Percentiles rank a stretch among this genome's conserved stretches.
Conservation (phyloP, 768 basidiomycete genomes). For the Tricholoma bakamatsutake region DNA sequence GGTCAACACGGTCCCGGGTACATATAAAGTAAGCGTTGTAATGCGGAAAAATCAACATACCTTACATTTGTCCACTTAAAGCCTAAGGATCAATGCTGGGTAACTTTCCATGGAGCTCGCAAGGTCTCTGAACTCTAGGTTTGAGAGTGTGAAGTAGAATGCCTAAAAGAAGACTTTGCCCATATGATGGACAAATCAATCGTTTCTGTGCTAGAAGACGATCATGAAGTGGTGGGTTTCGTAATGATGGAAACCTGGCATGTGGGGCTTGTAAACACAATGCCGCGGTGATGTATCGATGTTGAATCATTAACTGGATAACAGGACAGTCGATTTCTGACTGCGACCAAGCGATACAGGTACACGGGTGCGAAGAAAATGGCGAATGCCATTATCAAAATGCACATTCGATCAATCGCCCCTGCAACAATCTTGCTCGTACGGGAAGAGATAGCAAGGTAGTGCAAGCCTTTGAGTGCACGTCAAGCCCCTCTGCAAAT, state of each 20-base stretch:
- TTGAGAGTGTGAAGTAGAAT: not conserved
- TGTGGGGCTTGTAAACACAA: not conserved
- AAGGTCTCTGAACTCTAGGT: not conserved
- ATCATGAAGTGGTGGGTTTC: not conserved
- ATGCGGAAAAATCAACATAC: not conserved
- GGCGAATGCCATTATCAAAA: not conserved
- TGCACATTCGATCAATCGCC: too few relatives aligned
- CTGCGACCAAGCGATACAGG: too few relatives aligned
- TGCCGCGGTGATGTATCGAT: not conserved
- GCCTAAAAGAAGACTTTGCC: not conserved
- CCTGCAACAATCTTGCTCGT: not conserved
- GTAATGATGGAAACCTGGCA: not conserved
- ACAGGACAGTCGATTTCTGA: not conserved
- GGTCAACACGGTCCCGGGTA: not conserved
- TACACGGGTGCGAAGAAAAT: not conserved
- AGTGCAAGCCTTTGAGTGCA: not conserved
- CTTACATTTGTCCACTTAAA: too few relatives aligned
- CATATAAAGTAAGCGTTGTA: not conserved
- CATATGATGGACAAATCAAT: not conserved
- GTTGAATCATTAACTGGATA: not conserved
- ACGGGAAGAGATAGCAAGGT: not conserved
- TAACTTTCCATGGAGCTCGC: not conserved
- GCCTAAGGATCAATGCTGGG: not conserved
- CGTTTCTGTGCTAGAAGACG: not conserved
- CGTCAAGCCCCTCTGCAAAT: not conserved